Evolutionary conservation across 2,329 filamentous ascomycete genomes (phyloP).

Genomic region (Botrytis cinerea): DNA sequence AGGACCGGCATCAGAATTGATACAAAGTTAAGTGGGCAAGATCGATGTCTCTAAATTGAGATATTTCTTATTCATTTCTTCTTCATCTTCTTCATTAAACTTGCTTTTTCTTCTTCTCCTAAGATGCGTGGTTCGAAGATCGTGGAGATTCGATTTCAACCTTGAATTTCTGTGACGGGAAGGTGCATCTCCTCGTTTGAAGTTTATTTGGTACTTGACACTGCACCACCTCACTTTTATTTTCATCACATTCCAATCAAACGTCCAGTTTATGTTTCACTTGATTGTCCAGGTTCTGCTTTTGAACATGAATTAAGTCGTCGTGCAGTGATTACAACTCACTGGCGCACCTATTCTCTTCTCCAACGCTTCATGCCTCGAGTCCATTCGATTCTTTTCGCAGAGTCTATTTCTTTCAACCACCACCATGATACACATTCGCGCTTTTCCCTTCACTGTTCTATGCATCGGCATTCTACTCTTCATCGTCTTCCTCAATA

Average conservation of each 20-base stretch:
- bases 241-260: not conserved
- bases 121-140: not conserved
- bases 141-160: too few species aligned
- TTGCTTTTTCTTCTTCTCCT: too few species aligned
- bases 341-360: not conserved
- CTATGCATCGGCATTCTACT: slow-evolving; percentile 11
- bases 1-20: not conserved
- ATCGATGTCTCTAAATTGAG: not conserved
- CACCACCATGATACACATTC: slow-evolving; percentile 18
- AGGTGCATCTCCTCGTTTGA: slow-evolving; percentile 14
- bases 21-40: not conserved
- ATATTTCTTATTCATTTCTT: too few species aligned
- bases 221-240: not conserved
- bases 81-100: too few species aligned
- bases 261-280: not conserved
- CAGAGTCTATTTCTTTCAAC: not conserved
- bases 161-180: slow-evolving; percentile 2
- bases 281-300: not conserved
- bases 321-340: not conserved
- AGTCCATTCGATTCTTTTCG: not conserved
- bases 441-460: slow-evolving; percentile 10
- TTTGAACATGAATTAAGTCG: not conserved
- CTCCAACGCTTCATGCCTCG: too few species aligned
- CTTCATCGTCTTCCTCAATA: slow-evolving; percentile 21
- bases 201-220: not conserved